phyloP scores from a whole-genome alignment of 805 yeast species.

The Saccharomycopsis fibuligera region DNA sequence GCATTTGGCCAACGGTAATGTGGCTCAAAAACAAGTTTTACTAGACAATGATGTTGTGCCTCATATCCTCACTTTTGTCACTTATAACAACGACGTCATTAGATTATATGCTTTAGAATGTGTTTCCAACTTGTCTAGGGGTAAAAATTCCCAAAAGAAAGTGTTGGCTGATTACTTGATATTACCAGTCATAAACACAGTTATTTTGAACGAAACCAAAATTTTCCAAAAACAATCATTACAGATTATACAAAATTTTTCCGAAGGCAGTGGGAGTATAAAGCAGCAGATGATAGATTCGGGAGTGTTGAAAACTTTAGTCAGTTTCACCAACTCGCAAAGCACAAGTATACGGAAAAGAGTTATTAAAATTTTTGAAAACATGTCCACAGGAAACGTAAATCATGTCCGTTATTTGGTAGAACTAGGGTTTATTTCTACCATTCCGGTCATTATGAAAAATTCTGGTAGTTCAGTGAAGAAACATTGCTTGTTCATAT shows the following conservation, averaged over 20 bases:
- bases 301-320: conserved; percentile 16
- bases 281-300: conserved; percentile 18
- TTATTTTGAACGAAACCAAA: conserved; percentile 10
- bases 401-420: conserved; percentile 18
- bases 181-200: conserved; percentile 19
- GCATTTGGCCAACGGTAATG: conserved; percentile 17
- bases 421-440: conserved; percentile 15
- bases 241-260: conserved; percentile 20
- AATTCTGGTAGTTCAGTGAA: conserved; percentile 16
- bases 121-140: conserved; percentile 18
- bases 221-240: conserved; percentile 19
- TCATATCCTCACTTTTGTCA: conserved; percentile 20
- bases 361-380: conserved; percentile 19
- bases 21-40: conserved; percentile 19
- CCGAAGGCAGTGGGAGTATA: conserved; percentile 16
- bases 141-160: conserved; percentile 20
- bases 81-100: conserved; percentile 16
- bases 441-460: conserved; percentile 20
- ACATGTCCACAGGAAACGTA: conserved; percentile 4
- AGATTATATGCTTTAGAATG: conserved; percentile 21
- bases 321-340: conserved; percentile 6
- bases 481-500: conserved; percentile 20
- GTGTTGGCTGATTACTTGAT: conserved; percentile 18
- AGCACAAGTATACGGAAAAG: conserved; percentile 11
- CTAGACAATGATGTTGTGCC: conserved; percentile 21